Base-by-base conservation (phyloP, 2,329 filamentous ascomycete species). In the Colletotrichum sublineola region DNA sequence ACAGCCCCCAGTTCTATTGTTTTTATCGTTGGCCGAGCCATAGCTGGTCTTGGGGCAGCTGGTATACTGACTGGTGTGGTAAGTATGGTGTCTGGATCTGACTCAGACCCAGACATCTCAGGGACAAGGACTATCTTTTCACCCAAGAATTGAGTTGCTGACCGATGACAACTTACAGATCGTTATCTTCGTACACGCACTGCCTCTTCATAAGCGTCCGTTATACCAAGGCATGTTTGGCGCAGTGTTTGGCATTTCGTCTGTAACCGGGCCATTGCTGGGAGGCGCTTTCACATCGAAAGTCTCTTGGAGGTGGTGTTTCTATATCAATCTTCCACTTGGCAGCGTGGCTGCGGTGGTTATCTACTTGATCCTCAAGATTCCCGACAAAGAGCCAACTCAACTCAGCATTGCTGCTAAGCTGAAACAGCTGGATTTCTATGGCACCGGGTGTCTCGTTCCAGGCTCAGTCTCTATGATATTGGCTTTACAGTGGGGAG, bases 401-500 rank as follows among this genome's bases (percentile, higher is more conserved):
- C 75, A 67, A 38, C 75, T 75, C 12, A 74, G 64, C 1, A 40
- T 78, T 18, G 29, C 74, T 9, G 73, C 77, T 31, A 77, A 78
- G 11, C 42, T 81, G 29, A 52, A 77, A 18, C 77, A 78, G 44
- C 73, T 81, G 1, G 79, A 80, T 60, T 63, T 72, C 2, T 60
- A 55, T 7, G 73, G 74, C 0, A 70, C 64, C 20, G 11, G 57
- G 12, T 3, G 70, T 3, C 71, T 76, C 38, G 33, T 75, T 14
- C 74, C 74, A 0, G 55, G 80, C 8, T 80, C 84, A 2, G 76
- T 85, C 50, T 86, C 83, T 65, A 78, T 87, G 9, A 74, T 87
- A 1, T 75, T 88, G 29, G 86, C 85, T 9, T 77, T 88, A 8
- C 83, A 87, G 73, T 88, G 84, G 85, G 83, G 82, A 44, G 83